Evolutionary conservation across 2,329 filamentous ascomycete species (phyloP).

Genomic region (Aspergillus fumigatiaffinis): DNA sequence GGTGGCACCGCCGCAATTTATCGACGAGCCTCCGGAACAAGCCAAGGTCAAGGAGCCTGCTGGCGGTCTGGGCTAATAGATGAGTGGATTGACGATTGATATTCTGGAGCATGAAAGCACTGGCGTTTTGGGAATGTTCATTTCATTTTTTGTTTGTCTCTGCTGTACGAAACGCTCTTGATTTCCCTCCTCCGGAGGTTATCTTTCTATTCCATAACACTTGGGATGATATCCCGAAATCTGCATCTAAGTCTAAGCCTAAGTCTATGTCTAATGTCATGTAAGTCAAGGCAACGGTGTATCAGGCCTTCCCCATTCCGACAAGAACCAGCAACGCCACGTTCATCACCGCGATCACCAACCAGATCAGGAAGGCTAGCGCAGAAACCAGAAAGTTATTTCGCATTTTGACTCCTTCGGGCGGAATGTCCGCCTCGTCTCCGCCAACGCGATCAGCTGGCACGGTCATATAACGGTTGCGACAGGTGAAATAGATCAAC

Average conservation of each 20-base stretch:
- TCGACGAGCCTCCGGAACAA: constrained; percentile 80
- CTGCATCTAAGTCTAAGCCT: not conserved
- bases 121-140: not conserved
- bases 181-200: not conserved
- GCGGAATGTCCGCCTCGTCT: constrained; percentile 24
- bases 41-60: constrained; percentile 79
- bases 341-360: constrained; percentile 73
- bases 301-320: constrained; percentile 50
- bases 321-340: constrained; percentile 68
- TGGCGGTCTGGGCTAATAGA: constrained; percentile 33
- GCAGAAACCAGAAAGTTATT: constrained; percentile 64
- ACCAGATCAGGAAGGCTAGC: constrained; percentile 63
- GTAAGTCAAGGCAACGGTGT: not conserved
- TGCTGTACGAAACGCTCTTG: not conserved
- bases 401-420: constrained; percentile 57
- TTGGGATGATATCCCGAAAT: not conserved
- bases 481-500: constrained; percentile 79
- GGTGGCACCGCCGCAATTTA: constrained; percentile 74
- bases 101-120: not conserved
- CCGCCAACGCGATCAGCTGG: constrained; percentile 40
- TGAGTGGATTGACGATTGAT: not conserved
- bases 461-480: constrained; percentile 75
- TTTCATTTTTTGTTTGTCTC: not conserved
- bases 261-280: not conserved
- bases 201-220: not conserved